Base-by-base conservation (phyloP, 805 yeast genomes). In the Ogataea salicorniae region DNA sequence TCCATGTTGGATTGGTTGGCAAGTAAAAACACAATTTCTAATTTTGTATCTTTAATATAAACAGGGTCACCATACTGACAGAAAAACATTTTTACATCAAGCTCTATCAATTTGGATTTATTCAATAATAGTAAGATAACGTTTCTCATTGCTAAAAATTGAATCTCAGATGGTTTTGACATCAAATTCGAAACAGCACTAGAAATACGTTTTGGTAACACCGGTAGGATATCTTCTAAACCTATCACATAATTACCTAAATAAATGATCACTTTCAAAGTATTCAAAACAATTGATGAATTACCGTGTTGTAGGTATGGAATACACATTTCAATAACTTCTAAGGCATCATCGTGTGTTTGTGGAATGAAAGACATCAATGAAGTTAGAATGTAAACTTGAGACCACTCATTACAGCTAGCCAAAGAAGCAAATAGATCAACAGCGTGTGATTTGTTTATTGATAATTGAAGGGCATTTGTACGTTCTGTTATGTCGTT, bases 21-120 rank as follows among this genome's bases (percentile, higher is more conserved):
- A 41, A 92, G 69, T 35, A 88, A 70, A 56, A 86, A 87, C 20
- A 92, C 81, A 49, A 94, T 84, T 61, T 92, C 97, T 40, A 92
- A 70, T 60, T 92, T 92, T 5, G 97, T 87, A 57, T 89, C 92
- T 63, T 90, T 88, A 60, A 92, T 81, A 62, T 87, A 92, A 20
- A 87, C 80, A 1, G 95, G 94, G 62, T 91, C 97, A 62, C 86
- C 84, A 57, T 79, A 87, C 49, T 81, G 81, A 67, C 94, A 84
- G 66, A 88, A 90, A 61, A 91, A 88, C 68, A 81, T 78, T 45
- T 81, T 78, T n/a, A 87, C 88, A 52, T 87, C 94, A 46, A 86
- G 70, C 23, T 72, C 66, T 37, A 81, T 66, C 47, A 89, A 68
- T 20, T 76, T 73, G 13, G 84, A 81, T 50, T 81, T 77, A 45